These are phyloP conservation scores for Lentinus polychrous DNA, from an alignment of 1,284 basidiomycete species.

Conservation along the genomic window DNA sequence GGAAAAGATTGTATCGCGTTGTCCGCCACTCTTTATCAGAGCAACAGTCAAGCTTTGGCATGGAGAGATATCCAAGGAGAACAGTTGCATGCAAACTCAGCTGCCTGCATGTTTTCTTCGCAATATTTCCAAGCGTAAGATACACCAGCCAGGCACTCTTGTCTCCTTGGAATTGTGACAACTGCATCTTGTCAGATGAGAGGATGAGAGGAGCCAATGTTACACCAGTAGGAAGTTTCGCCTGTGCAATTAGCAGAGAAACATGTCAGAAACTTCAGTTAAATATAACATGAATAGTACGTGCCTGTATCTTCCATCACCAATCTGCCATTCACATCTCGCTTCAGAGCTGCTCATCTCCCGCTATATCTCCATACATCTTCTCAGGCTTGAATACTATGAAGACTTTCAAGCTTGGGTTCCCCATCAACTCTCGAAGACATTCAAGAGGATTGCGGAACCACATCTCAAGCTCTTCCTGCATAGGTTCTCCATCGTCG, in stretches of 20 bases:
- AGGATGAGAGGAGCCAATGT: conserved; percentile 16
- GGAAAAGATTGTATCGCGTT: conserved; percentile 15
- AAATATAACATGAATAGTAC: not conserved
- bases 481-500: conserved; percentile 8
- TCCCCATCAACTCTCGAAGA: conserved; percentile 22
- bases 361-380: conserved; percentile 7
- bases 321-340: conserved; percentile 20
- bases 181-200: conserved; percentile 16
- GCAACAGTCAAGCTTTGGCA: conserved; percentile 11
- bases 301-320: conserved; percentile 15
- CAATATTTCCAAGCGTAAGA: conserved; percentile 19
- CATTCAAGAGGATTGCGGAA: conserved; percentile 21
- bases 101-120: conserved; percentile 11
- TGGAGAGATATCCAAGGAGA: conserved; percentile 19
- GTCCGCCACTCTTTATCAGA: not conserved
- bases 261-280: not conserved
- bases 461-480: conserved; percentile 23
- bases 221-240: conserved; percentile 4
- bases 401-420: conserved; percentile 18
- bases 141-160: conserved; percentile 21
- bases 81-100: conserved; percentile 14
- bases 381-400: conserved; percentile 21
- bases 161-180: conserved; percentile 17
- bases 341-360: conserved; percentile 8
- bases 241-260: not conserved